Evolutionary conservation across 176 grass and related monocot species (phyloP).

Genomic region (Dendrocalamus sinicus): DNA sequence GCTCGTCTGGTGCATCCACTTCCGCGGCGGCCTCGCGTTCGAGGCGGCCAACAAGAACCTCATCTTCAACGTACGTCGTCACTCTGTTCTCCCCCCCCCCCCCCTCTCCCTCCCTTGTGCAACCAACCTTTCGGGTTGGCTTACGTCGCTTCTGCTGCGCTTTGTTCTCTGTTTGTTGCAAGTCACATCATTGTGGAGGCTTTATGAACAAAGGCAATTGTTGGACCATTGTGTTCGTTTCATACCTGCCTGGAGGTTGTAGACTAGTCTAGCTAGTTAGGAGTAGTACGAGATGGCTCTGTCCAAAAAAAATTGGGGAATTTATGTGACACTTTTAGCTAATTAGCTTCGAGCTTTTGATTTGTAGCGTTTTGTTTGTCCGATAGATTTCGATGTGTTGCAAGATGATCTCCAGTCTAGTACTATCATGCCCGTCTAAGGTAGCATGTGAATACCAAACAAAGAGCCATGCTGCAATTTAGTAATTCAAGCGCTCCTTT

Average conservation of each 20-base stretch:
- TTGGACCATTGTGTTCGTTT: slow-evolving; percentile 16
- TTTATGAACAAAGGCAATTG: neutral
- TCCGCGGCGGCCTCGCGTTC: slow-evolving; percentile 87
- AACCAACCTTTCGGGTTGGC: neutral
- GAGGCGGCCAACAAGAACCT: slow-evolving; percentile 81
- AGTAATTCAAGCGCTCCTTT: neutral
- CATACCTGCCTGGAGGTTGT: neutral
- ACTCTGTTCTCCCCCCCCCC: neutral
- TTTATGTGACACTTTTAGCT: neutral
- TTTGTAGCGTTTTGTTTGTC: neutral
- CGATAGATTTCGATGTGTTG: neutral
- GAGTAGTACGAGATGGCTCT: neutral
- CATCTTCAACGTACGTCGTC: slow-evolving; percentile 78
- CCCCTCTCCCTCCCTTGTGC: too few relatives aligned
- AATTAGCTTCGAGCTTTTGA: neutral
- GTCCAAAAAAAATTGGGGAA: neutral
- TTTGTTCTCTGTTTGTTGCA: slow-evolving; percentile 24
- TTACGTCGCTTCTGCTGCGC: neutral
- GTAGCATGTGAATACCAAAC: neutral
- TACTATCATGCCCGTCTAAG: neutral
- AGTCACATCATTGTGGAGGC: slow-evolving; percentile 7
- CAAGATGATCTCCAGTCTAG: neutral
- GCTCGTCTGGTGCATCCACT: slow-evolving; percentile 84
- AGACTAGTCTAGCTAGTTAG: neutral
- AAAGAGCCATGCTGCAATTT: neutral